A percentile compares a stretch with the other conserved stretches of the same genome.
Conservation (phyloP, 129 eudicot genomes). For the Chrysanthemum lavandulifolium region DNA sequence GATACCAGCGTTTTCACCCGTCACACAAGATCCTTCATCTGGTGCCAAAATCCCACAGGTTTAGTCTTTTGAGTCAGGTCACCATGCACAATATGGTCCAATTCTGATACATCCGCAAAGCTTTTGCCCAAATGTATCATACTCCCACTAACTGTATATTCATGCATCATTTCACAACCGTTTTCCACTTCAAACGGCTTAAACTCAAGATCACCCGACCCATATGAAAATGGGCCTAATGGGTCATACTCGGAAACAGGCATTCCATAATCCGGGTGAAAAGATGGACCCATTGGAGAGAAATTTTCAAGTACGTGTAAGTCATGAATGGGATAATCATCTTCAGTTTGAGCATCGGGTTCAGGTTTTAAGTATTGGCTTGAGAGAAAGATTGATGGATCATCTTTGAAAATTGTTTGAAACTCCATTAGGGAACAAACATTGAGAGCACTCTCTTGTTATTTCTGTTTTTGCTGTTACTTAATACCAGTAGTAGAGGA, state of each 20-base stretch:
- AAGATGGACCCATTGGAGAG: constrained; percentile 25
- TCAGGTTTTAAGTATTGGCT: constrained; percentile 34
- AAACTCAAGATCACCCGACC: constrained; percentile 29
- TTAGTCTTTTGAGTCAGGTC: constrained; percentile 10
- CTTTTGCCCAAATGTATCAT: too few species aligned
- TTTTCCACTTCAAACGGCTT: constrained; percentile 43
- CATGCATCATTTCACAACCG: constrained; percentile 38
- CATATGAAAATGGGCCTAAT: constrained; percentile 28
- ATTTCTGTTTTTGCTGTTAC: constrained; percentile 12
- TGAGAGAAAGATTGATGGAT: constrained; percentile 16
- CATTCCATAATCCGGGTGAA: constrained; percentile 18
- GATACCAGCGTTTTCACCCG: constrained; percentile 24
- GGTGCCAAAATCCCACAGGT: constrained; percentile 23
- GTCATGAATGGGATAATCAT: constrained; percentile 45
- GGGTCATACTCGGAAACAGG: constrained; percentile 33
- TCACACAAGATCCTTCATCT: constrained; percentile 53
- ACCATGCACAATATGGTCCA: neutral
- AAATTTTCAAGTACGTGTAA: constrained; percentile 35
- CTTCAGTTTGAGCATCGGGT: constrained; percentile 27
- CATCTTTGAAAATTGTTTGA: constrained; percentile 14
- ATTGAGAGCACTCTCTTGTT: constrained; percentile 16
- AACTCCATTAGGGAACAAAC: constrained; percentile 31
- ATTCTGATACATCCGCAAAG: neutral
- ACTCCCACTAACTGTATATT: constrained; percentile 1
- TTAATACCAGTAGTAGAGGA: constrained; percentile 1